A percentile compares a stretch with the other conserved stretches of the same genome.
Conservation (phyloP, 1,284 basidiomycete species). For the Trichosporon faecale region DNA sequence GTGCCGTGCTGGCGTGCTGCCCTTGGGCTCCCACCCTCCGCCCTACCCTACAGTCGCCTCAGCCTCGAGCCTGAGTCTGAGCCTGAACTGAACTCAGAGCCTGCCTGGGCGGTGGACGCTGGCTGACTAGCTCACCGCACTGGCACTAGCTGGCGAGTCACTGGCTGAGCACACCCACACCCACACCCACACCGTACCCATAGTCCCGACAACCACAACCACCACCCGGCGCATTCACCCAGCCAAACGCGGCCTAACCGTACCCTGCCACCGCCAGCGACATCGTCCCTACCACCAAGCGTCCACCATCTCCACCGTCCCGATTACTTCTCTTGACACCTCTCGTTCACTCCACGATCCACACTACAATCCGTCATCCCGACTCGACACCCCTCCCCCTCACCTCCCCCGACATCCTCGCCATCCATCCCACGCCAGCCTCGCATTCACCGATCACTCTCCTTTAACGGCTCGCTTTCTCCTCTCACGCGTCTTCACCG, state of each 20-base stretch:
- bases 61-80: slow-evolving; percentile 4
- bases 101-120: not conserved
- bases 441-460: not conserved
- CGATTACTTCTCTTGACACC: not conserved
- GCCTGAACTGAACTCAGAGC: not conserved
- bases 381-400: not conserved
- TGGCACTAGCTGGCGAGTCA: not conserved
- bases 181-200: not conserved
- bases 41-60: not conserved
- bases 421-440: not conserved
- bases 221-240: not conserved
- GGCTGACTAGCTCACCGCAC: not conserved
- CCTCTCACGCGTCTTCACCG: not conserved
- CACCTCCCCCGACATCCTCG: not conserved
- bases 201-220: not conserved
- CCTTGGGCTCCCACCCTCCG: not conserved
- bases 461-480: not conserved
- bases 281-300: not conserved
- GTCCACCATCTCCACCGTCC: not conserved
- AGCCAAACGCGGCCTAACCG: not conserved
- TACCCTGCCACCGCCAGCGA: not conserved
- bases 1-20: not conserved
- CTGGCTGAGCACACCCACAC: not conserved
- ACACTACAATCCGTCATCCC: not conserved
- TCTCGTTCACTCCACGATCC: not conserved